Conservation (phyloP, 768 basidiomycete species). For the Coprinopsis sp. region DNA sequence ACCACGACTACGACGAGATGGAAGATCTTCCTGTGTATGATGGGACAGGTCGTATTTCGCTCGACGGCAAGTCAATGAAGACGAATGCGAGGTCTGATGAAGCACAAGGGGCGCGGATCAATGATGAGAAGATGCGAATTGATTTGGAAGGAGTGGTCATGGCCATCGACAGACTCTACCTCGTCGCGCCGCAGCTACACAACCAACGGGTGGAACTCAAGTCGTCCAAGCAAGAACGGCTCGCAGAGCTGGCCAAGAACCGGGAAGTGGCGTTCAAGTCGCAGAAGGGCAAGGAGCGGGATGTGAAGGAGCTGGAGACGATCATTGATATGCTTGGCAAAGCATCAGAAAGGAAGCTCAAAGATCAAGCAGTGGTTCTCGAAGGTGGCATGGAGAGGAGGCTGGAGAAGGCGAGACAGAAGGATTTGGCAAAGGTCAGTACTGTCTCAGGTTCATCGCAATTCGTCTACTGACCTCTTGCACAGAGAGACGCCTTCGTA, state of each 20-base stretch:
- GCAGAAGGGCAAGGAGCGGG: slow-evolving; percentile 41
- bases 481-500: slow-evolving; percentile 70
- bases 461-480: background rate
- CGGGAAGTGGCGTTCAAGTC: slow-evolving; percentile 27
- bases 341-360: slow-evolving; percentile 63
- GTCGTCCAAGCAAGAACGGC: slow-evolving; percentile 59
- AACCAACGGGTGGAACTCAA: slow-evolving; percentile 93
- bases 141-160: slow-evolving; percentile 82
- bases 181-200: slow-evolving; percentile 80
- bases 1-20: slow-evolving; percentile 51
- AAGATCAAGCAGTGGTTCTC: slow-evolving; percentile 66
- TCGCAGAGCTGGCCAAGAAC: slow-evolving; percentile 75
- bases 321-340: slow-evolving; percentile 68
- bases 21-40: slow-evolving; percentile 58
- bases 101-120: slow-evolving; percentile 22
- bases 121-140: slow-evolving; percentile 75
- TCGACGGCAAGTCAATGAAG: slow-evolving; percentile 22
- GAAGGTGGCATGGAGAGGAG: slow-evolving; percentile 54
- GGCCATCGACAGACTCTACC: slow-evolving; percentile 87
- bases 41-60: slow-evolving; percentile 27
- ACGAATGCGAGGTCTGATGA: slow-evolving; percentile 20
- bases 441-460: background rate
- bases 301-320: slow-evolving; percentile 59
- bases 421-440: slow-evolving; percentile 61
- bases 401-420: slow-evolving; percentile 50